A percentile compares a stretch with the other conserved stretches of the same genome.
Conservation (phyloP, 2,329 filamentous ascomycete genomes). For the Calonectria naviculata region DNA sequence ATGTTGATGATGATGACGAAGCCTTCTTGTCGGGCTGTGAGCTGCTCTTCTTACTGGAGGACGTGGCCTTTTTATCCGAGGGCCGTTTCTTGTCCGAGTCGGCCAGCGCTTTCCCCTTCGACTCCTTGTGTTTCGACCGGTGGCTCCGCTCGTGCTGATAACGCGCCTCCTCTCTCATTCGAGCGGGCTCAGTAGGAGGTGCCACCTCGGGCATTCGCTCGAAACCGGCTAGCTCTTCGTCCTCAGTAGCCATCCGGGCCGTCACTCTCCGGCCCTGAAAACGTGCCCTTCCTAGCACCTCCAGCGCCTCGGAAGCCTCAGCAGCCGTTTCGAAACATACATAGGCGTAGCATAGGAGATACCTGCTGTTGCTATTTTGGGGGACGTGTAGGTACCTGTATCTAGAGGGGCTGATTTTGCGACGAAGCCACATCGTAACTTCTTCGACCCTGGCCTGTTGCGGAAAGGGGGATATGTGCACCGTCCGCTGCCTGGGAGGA, state of each 20-base stretch:
- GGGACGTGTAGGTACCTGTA: conserved; percentile 42
- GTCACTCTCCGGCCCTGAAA: conserved; percentile 40
- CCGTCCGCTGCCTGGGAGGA: conserved; percentile 32
- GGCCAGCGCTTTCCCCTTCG: conserved; percentile 10
- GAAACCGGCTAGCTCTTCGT: conserved; percentile 21
- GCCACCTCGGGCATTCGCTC: conserved; percentile 5
- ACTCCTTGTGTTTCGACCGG: conserved; percentile 28
- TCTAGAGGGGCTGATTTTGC: conserved; percentile 35
- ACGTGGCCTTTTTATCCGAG: conserved; percentile 23
- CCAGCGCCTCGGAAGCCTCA: conserved; percentile 36
- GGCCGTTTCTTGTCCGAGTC: conserved; percentile 12
- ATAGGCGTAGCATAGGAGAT: conserved; percentile 41
- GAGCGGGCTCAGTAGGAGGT: conserved; percentile 21
- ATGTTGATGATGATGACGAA: background rate
- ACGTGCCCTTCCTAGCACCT: conserved; percentile 38
- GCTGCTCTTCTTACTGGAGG: conserved; percentile 13
- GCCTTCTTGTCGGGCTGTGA: conserved; percentile 12
- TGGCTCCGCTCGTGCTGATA: conserved; percentile 21
- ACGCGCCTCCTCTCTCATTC: conserved; percentile 5
- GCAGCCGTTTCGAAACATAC: conserved; percentile 35
- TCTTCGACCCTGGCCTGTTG: conserved; percentile 34
- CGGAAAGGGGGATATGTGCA: conserved; percentile 41
- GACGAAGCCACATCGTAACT: conserved; percentile 42
- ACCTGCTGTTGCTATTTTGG: conserved; percentile 29
- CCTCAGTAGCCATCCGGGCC: conserved; percentile 35